Conservation (phyloP, 2,329 filamentous ascomycete species). For the Hirsutella rhossiliensis region DNA sequence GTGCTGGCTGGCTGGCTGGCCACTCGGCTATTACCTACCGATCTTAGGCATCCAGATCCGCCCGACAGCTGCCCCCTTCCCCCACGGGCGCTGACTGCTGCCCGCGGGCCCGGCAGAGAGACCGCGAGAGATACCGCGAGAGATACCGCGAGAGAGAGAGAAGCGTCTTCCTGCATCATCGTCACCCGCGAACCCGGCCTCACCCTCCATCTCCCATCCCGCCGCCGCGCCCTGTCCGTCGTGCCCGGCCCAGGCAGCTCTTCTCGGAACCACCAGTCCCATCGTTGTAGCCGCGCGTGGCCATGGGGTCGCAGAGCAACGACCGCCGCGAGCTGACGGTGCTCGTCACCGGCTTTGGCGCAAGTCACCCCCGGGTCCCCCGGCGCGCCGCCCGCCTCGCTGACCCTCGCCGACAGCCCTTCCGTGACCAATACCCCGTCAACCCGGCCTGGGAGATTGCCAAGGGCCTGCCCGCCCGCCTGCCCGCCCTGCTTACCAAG, state of each 20-base stretch:
- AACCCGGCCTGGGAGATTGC: conserved; percentile 80
- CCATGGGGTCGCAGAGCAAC: conserved; percentile 23
- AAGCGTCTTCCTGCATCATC: too few relatives aligned
- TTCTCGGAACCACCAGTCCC: background rate
- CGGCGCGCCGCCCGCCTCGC: conserved; percentile 1
- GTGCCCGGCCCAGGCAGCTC: background rate
- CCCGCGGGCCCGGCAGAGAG: too few relatives aligned
- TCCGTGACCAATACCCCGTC: conserved; percentile 55
- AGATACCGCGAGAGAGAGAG: too few relatives aligned
- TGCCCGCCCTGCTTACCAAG: conserved; percentile 39
- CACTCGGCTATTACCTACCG: too few relatives aligned
- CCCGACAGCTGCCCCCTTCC: too few relatives aligned
- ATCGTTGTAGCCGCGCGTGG: background rate
- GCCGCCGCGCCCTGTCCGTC: background rate
- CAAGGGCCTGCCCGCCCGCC: conserved; percentile 49
- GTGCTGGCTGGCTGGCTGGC: too few relatives aligned
- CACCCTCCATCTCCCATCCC: too few relatives aligned
- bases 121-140: too few relatives aligned
- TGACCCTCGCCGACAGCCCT: conserved; percentile 44
- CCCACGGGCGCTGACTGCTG: too few relatives aligned
- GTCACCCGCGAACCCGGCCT: too few relatives aligned
- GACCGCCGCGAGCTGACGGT: conserved; percentile 40
- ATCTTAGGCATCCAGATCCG: too few relatives aligned
- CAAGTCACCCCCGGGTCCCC: conserved; percentile 21
- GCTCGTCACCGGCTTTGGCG: conserved; percentile 49